Conservation (phyloP, 2,329 filamentous ascomycete species). For the Diaporthe nobilis region DNA sequence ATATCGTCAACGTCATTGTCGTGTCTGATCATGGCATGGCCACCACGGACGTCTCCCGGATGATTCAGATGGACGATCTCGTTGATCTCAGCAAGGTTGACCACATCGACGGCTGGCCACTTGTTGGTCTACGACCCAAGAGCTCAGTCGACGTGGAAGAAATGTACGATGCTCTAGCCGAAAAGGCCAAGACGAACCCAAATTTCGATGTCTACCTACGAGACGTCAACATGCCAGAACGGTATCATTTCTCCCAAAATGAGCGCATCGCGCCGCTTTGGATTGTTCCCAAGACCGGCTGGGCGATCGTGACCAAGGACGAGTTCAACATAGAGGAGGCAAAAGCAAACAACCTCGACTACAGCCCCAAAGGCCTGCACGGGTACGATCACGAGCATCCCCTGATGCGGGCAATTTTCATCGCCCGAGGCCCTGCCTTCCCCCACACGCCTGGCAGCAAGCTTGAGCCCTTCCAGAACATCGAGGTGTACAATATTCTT, state of each 20-base stretch:
- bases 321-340: conserved; percentile 83
- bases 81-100: conserved; percentile 83
- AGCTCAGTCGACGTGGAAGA: conserved; percentile 73
- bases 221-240: conserved; percentile 88
- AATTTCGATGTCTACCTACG: conserved; percentile 90
- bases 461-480: conserved; percentile 89
- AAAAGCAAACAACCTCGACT: conserved; percentile 74
- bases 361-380: conserved; percentile 87
- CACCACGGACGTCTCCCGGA: conserved; percentile 83
- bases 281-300: conserved; percentile 93
- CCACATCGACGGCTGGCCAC: conserved; percentile 93
- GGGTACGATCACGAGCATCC: conserved; percentile 97
- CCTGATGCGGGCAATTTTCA: conserved; percentile 95
- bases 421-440: conserved; percentile 93
- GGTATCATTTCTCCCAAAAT: conserved; percentile 92
- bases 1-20: conserved; percentile 94
- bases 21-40: conserved; percentile 99
- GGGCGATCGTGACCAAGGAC: conserved; percentile 86
- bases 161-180: conserved; percentile 74
- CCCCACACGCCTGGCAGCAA: conserved; percentile 86
- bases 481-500: conserved; percentile 93
- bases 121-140: conserved; percentile 89
- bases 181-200: conserved; percentile 71
- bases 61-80: conserved; percentile 92
- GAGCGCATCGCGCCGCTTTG: conserved; percentile 93